These are phyloP conservation scores for Yamadazyma scolyti DNA, from an alignment of 805 yeast species.

Conservation along the genomic window DNA sequence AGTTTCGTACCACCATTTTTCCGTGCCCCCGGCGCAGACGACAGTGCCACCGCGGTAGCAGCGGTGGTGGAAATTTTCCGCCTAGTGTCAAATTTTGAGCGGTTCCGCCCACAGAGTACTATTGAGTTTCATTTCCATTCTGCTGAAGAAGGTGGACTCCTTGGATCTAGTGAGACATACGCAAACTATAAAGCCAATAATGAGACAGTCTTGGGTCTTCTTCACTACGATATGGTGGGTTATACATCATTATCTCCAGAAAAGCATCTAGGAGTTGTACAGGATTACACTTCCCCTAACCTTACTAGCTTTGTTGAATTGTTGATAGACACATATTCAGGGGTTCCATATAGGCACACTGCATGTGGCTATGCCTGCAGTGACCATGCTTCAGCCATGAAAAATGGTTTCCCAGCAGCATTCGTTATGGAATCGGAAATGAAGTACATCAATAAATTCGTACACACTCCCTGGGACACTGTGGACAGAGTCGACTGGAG, in stretches of 20 bases:
- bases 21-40: slow-evolving; percentile 93
- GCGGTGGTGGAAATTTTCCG: slow-evolving; percentile 75
- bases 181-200: slow-evolving; percentile 42
- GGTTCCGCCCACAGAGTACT: slow-evolving; percentile 59
- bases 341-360: slow-evolving; percentile 70
- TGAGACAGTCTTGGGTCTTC: slow-evolving; percentile 70
- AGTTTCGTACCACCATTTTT: slow-evolving; percentile 66
- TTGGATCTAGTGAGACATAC: slow-evolving; percentile 83
- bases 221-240: slow-evolving; percentile 96
- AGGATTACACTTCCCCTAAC: slow-evolving; percentile 57
- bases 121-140: slow-evolving; percentile 92
- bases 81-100: slow-evolving; percentile 42
- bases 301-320: slow-evolving; percentile 61
- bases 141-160: slow-evolving; percentile 90
- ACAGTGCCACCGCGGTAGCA: slow-evolving; percentile 85
- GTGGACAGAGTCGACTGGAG: slow-evolving; percentile 72
- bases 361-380: slow-evolving; percentile 90
- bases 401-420: slow-evolving; percentile 80
- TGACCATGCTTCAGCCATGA: slow-evolving; percentile 84
- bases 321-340: slow-evolving; percentile 58
- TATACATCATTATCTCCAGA: slow-evolving; percentile 50
- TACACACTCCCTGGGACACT: slow-evolving; percentile 79
- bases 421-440: slow-evolving; percentile 79
- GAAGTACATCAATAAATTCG: slow-evolving; percentile 58
- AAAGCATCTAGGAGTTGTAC: slow-evolving; percentile 74